phyloP scores from a whole-genome alignment of 129 eudicot genomes.

The Escallonia rubra region DNA sequence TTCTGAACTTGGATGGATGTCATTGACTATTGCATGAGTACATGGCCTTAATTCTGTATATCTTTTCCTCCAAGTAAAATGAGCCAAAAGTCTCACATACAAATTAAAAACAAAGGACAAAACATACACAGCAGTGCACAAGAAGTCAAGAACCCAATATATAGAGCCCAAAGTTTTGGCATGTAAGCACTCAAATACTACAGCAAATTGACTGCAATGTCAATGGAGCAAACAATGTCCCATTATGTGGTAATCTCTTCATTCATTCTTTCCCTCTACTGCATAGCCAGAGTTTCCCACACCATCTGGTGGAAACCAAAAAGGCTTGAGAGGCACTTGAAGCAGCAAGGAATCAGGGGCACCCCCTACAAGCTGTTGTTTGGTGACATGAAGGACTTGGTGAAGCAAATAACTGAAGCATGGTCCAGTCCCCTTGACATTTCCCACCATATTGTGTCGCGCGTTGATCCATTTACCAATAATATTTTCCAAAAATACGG shows the following conservation, averaged over 20 bases:
- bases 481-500: conserved; percentile 40
- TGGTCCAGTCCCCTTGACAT: conserved; percentile 44
- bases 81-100: too few species aligned
- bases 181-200: too few species aligned
- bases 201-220: too few species aligned
- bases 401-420: conserved; percentile 42
- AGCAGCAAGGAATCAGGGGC: conserved; percentile 55
- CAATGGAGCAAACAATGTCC: background rate
- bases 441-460: conserved; percentile 39
- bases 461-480: conserved; percentile 53
- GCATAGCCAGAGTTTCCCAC: conserved; percentile 11
- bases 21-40: too few species aligned
- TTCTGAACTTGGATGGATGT: too few species aligned
- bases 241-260: conserved; percentile 1
- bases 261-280: conserved; percentile 11
- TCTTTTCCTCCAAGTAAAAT: too few species aligned
- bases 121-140: too few species aligned
- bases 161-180: too few species aligned
- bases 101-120: too few species aligned
- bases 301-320: conserved; percentile 58
- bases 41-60: too few species aligned
- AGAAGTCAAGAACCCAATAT: too few species aligned
- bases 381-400: conserved; percentile 47
- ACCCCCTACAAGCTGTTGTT: conserved; percentile 44
- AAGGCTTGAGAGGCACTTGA: conserved; percentile 40